Evolutionary conservation across 768 basidiomycete genomes (phyloP).

Genomic region (Suillus bovinus): DNA sequence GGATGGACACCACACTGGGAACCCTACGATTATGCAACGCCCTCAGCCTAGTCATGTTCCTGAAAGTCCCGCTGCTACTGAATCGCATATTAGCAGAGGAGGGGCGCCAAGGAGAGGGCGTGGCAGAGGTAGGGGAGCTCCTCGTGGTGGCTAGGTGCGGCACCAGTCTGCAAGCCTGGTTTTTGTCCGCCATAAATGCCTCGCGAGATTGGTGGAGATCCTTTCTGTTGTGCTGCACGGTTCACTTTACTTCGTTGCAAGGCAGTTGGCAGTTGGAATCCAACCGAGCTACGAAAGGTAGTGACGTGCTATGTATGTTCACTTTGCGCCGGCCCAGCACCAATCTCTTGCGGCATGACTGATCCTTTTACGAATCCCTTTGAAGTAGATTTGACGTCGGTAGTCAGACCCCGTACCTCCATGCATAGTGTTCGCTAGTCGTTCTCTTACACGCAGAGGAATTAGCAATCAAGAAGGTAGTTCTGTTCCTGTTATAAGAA

Average conservation of each 20-base stretch:
- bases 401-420: neutral
- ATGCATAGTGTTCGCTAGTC: neutral
- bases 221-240: neutral
- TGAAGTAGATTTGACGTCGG: neutral
- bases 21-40: conserved; percentile 13
- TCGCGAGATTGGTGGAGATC: neutral
- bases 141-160: conserved; percentile 27
- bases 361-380: neutral
- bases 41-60: conserved; percentile 13
- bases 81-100: conserved; percentile 21
- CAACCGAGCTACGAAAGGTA: neutral
- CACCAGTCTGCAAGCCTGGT: too few relatives aligned
- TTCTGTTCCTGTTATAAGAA: conserved; percentile 6
- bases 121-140: conserved; percentile 32
- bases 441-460: neutral
- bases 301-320: neutral
- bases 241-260: conserved; percentile 3
- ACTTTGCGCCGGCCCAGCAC: neutral
- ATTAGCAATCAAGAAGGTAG: conserved; percentile 11
- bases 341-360: neutral
- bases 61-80: conserved; percentile 15
- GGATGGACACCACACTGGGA: conserved; percentile 16
- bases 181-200: neutral
- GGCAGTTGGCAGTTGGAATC: neutral
- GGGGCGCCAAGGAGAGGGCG: conserved; percentile 27